Evolutionary conservation across 768 basidiomycete species (phyloP), one percentile per base, ranked within the genome.

Genomic region (Megacollybia marginata): DNA sequence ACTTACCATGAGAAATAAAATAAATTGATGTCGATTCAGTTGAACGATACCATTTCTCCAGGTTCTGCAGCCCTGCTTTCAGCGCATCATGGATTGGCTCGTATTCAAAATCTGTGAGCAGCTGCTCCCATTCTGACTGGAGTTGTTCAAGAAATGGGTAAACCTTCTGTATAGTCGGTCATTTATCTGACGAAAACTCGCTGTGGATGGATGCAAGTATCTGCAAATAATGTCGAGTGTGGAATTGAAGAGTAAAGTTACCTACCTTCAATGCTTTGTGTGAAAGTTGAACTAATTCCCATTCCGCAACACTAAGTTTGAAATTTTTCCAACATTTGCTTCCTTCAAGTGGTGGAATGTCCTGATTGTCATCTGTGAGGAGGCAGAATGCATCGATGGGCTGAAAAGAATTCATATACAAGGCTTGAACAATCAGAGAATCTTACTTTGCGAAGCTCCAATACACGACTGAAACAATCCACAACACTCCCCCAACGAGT

Each of bases 401-500:
- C 51, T 52, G 35, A 36, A 36, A 16, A 36, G 35, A 36, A 36
- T 10, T 36, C 10, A 10, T 16, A 10, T 36, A 10, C 35, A 10
- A 16, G 16, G 10, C 16, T 36, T 16, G 16, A 36, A 16, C 16
- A 36, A 10, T 10, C 35, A 16, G 34, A 34, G 20, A 33, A 58
- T 50, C 28, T 55, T 55, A 19, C 54, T 48, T 1, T 45, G 45
- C n/a, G n/a, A n/a, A n/a, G n/a, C n/a, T n/a, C n/a, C n/a, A n/a
- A n/a, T n/a, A n/a, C n/a, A n/a, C n/a, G n/a, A n/a, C n/a, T n/a
- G n/a, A n/a, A n/a, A n/a, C n/a, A n/a, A n/a, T n/a, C n/a, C n/a
- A n/a, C n/a, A 20, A 58, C 40, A 20, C 55, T 56, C 1, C 57
- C 57, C 57, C 57, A 58, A n/a, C 50, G 48, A 16, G 55, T 56